A percentile compares a stretch with the other conserved stretches of the same genome.
Conservation (phyloP, 371 early-diverging fungal species). For the Mortierella sp. region DNA sequence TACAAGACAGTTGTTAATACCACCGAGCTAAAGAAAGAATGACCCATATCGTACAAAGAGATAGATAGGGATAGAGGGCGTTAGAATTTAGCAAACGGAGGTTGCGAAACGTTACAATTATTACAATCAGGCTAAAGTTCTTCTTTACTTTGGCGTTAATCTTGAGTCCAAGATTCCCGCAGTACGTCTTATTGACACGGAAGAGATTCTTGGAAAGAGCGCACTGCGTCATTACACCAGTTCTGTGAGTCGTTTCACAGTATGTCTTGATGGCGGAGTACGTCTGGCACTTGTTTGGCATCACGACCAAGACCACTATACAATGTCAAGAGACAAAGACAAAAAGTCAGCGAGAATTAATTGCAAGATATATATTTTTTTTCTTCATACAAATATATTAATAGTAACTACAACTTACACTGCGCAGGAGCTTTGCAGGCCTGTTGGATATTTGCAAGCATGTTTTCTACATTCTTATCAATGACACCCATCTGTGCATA, state of each 20-base stretch:
- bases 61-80: too few relatives aligned
- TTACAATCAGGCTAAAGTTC: neutral
- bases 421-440: conserved; percentile 13
- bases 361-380: neutral
- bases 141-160: conserved; percentile 44
- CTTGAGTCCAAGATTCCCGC: conserved; percentile 65
- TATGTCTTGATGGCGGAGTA: conserved; percentile 45
- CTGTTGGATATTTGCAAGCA: conserved; percentile 2
- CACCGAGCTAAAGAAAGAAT: conserved; percentile 62
- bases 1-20: conserved; percentile 57
- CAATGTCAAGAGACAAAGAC: neutral
- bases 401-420: conserved; percentile 11
- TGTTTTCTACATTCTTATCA: conserved; percentile 14
- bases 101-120: too few relatives aligned
- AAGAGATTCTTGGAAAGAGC: conserved; percentile 29
- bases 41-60: too few relatives aligned
- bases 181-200: conserved; percentile 40
- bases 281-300: conserved; percentile 35
- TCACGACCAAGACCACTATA: conserved; percentile 41
- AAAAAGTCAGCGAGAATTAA: too few relatives aligned
- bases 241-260: conserved; percentile 38
- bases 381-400: neutral
- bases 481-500: conserved; percentile 17
- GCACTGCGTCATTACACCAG: conserved; percentile 51
- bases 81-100: too few relatives aligned